phyloP scores from a whole-genome alignment of 2,329 filamentous ascomycete genomes.

The Pseudocercospora macadamiae region DNA sequence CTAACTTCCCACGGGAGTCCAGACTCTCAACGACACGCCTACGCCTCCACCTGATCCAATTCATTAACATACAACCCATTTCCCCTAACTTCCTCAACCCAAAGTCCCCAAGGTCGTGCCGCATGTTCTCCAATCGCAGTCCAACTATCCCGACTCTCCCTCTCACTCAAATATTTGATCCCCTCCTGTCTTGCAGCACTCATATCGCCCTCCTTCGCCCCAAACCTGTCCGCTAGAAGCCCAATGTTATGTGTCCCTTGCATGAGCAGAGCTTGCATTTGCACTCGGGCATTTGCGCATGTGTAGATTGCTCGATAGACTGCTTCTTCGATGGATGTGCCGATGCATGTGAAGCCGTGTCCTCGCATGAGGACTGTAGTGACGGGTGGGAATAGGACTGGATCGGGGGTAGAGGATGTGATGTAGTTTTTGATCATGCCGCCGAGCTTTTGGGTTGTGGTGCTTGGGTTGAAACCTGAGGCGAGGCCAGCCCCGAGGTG shows the following conservation, averaged over 20 bases:
- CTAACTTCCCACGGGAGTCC: too few relatives aligned
- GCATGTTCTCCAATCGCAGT: slow-evolving; percentile 38
- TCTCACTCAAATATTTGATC: slow-evolving; percentile 47
- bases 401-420: slow-evolving; percentile 25
- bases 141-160: slow-evolving; percentile 47
- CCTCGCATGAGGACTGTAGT: slow-evolving; percentile 44
- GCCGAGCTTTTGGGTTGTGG: slow-evolving; percentile 32
- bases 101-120: slow-evolving; percentile 47
- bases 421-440: slow-evolving; percentile 37
- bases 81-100: slow-evolving; percentile 47
- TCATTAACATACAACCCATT: slow-evolving; percentile 46
- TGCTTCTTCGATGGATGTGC: slow-evolving; percentile 47
- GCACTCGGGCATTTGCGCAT: slow-evolving; percentile 43
- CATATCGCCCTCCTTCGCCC: slow-evolving; percentile 43
- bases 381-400: slow-evolving; percentile 29
- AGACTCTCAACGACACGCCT: too few relatives aligned
- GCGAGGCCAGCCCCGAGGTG: slow-evolving; percentile 41
- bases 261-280: slow-evolving; percentile 43
- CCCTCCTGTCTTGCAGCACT: slow-evolving; percentile 46
- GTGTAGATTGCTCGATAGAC: slow-evolving; percentile 52
- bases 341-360: slow-evolving; percentile 51
- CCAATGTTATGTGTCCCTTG: slow-evolving; percentile 44
- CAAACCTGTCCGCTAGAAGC: slow-evolving; percentile 41
- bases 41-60: slow-evolving; percentile 16
- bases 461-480: slow-evolving; percentile 34